phyloP scores from a whole-genome alignment of 129 eudicot genomes.

The Tagetes erecta region DNA sequence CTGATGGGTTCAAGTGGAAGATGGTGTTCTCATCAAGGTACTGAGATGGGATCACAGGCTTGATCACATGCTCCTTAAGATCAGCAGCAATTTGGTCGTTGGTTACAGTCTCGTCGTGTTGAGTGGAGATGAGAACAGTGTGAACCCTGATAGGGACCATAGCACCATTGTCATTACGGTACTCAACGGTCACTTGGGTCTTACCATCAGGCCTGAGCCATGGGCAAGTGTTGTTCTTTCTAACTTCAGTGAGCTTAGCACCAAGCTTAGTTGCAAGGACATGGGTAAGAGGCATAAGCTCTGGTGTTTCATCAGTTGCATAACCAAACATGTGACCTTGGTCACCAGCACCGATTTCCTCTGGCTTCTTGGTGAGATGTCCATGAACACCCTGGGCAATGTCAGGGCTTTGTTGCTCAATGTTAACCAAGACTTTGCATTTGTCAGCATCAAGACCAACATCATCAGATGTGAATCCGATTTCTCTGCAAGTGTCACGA shows the following conservation, averaged over 20 bases:
- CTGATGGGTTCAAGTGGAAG: conserved; percentile 49
- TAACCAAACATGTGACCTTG: conserved; percentile 83
- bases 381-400: conserved; percentile 80
- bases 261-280: conserved; percentile 78
- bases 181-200: conserved; percentile 49
- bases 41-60: conserved; percentile 48
- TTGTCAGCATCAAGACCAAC: conserved; percentile 72
- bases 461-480: conserved; percentile 51
- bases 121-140: conserved; percentile 48
- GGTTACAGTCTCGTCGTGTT: conserved; percentile 44
- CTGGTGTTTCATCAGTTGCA: conserved; percentile 74
- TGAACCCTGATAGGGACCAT: conserved; percentile 50
- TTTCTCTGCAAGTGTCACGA: conserved; percentile 49
- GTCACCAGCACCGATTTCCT: conserved; percentile 80
- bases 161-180: conserved; percentile 45
- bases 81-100: conserved; percentile 52
- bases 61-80: conserved; percentile 59
- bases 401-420: conserved; percentile 74
- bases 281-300: conserved; percentile 69
- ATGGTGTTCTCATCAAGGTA: conserved; percentile 49
- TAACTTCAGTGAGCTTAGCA: conserved; percentile 50
- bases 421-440: conserved; percentile 69
- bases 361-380: conserved; percentile 65
- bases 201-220: conserved; percentile 50
- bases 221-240: conserved; percentile 49